These are phyloP conservation scores for Martensiomyces pterosporus DNA, from an alignment of 192 early-diverging fungal species.

Conservation along the genomic window DNA sequence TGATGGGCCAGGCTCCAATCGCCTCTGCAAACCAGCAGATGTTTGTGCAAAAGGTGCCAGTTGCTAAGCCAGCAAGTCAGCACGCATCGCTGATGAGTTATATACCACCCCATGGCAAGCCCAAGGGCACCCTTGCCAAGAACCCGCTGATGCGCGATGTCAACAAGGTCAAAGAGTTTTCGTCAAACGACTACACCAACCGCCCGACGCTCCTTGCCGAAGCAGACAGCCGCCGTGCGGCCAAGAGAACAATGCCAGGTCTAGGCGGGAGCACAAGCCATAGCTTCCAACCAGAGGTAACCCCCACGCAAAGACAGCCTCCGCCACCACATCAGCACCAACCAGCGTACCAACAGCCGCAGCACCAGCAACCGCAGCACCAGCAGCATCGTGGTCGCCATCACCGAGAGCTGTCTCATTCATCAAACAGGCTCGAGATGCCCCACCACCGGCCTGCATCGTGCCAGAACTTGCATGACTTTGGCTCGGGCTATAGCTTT, in stretches of 20 bases:
- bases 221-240: conserved; percentile 33
- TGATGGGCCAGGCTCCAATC: not conserved
- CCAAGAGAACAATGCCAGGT: conserved; percentile 44
- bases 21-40: not conserved
- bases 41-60: conserved; percentile 5
- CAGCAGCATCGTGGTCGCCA: conserved; percentile 4
- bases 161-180: conserved; percentile 45
- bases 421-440: conserved; percentile 3
- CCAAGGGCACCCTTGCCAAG: conserved; percentile 20
- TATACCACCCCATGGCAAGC: conserved; percentile 20
- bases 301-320: not conserved
- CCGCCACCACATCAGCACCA: conserved; percentile 5
- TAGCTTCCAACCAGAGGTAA: conserved; percentile 33
- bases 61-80: conserved; percentile 2
- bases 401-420: conserved; percentile 7
- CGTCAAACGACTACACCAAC: conserved; percentile 31
- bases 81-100: conserved; percentile 27
- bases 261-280: conserved; percentile 40
- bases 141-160: conserved; percentile 50
- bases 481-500: no score
- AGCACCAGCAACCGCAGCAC: not conserved
- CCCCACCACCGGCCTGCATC: conserved; percentile 5
- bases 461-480: conserved; percentile 14
- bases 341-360: no score
- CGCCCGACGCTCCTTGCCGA: conserved; percentile 47